Evolutionary conservation across 106 monocot species (phyloP), one percentile per base, ranked within the genome.

Genomic region (Acorus calamus): DNA sequence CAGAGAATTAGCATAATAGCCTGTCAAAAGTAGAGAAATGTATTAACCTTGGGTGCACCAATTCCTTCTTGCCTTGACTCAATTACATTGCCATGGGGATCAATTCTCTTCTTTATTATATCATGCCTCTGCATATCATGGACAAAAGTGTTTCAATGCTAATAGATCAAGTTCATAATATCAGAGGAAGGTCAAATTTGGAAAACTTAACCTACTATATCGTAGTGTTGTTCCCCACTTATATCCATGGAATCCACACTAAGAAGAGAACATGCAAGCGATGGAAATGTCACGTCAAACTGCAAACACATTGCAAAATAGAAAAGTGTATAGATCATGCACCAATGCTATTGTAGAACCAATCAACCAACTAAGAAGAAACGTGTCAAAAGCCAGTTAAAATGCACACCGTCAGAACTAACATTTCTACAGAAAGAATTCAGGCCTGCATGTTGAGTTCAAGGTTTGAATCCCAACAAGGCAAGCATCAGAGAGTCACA

Each of bases 281-380:
- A 71, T 48, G 94, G 94, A 66, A 96, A 96, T 3, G 85, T 85
- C 44, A 96, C 71, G 77, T 96, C 94, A 87, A 96, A 96, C 94
- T 96, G 94, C 84, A 81, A 43, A 73, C 66, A 3, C 1, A 79
- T 28, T 28, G 28, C n/a, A 56, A 65, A 13, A 11, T 55, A 52
- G 14, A 49, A 4, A 53, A 2, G 8, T 11, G n/a, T 2, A 55
- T 13, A 3, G 2, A 50, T 65, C 41, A 63, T 61, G 8, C 44
- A 69, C 28, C 1, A 1, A 28, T 28, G 28, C 28, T 28, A 28
- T 28, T 1, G 28, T 28, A 28, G 28, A 28, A 1, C 28, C 28
- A 28, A 28, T 28, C 28, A 28, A 28, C 28, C 0, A 28, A 28
- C 28, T 28, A 28, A 28, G 28, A 28, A 28, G 28, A 28, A 28